Conservation (phyloP, 352 stramenopile species). For the Phytophthora constricta region DNA sequence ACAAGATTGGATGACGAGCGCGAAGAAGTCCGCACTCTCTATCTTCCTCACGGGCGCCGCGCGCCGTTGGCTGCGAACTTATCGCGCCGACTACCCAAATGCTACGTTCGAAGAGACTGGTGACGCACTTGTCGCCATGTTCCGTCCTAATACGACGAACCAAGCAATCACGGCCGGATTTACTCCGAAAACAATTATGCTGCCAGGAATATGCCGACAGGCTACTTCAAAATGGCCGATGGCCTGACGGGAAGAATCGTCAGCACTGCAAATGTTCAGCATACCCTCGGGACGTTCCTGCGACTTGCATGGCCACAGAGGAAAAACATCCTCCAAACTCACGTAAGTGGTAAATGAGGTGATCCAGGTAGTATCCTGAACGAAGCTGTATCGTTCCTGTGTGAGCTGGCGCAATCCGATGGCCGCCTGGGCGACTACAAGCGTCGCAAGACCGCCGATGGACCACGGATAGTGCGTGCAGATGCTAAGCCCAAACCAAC, state of each 20-base stretch:
- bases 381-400: background rate
- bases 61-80: background rate
- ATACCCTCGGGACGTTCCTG: background rate
- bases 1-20: background rate
- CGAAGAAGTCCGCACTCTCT: background rate
- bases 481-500: background rate
- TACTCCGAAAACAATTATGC: background rate
- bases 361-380: background rate
- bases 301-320: background rate
- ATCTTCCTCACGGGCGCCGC: background rate
- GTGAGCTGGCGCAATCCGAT: background rate
- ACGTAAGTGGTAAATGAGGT: background rate
- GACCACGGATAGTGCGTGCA: background rate
- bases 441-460: background rate
- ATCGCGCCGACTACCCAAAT: background rate
- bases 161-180: background rate
- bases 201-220: background rate
- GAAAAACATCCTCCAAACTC: background rate
- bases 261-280: background rate
- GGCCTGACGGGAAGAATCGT: background rate
- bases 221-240: background rate
- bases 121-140: background rate
- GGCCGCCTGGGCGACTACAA: background rate
- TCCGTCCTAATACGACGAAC: background rate
- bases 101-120: background rate